These are phyloP conservation scores for Petrea volubilis DNA, from an alignment of 257 asterid species.

Conservation along the genomic window DNA sequence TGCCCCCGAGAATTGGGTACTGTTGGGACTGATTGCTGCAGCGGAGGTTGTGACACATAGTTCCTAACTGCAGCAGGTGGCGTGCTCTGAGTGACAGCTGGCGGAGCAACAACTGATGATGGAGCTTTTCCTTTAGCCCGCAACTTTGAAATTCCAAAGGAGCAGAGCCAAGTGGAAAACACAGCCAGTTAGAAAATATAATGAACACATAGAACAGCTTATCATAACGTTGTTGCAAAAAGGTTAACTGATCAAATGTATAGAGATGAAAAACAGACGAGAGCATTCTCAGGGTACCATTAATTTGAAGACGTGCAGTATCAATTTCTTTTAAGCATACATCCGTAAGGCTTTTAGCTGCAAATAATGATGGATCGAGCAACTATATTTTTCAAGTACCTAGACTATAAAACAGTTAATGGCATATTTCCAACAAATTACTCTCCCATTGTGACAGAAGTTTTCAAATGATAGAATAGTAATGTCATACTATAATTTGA, in stretches of 20 bases:
- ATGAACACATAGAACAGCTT: not conserved
- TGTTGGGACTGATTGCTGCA: slow-evolving; percentile 35
- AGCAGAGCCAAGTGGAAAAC: not conserved
- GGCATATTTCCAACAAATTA: no score
- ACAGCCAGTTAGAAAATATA: slow-evolving; percentile 14
- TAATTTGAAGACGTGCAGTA: not conserved
- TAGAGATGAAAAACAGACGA: no score
- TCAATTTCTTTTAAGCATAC: not conserved
- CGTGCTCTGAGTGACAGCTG: slow-evolving; percentile 36
- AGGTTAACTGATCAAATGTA: not conserved
- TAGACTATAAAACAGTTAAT: no score
- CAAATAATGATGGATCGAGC: not conserved
- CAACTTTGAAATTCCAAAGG: slow-evolving; percentile 22
- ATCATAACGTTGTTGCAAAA: not conserved
- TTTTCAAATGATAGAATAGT: not conserved
- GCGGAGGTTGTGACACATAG: slow-evolving; percentile 32
- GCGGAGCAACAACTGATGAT: slow-evolving; percentile 33
- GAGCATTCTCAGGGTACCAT: no score
- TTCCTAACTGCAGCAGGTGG: slow-evolving; percentile 30
- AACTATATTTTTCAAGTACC: not conserved
- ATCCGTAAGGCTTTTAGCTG: no score
- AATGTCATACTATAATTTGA: not conserved
- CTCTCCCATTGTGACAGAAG: no score
- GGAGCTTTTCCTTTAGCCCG: slow-evolving; percentile 49
- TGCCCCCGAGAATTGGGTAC: slow-evolving; percentile 27